These are phyloP conservation scores for Decorospora gaudefroyi DNA, from an alignment of 2,329 filamentous ascomycete species.

Conservation along the genomic window DNA sequence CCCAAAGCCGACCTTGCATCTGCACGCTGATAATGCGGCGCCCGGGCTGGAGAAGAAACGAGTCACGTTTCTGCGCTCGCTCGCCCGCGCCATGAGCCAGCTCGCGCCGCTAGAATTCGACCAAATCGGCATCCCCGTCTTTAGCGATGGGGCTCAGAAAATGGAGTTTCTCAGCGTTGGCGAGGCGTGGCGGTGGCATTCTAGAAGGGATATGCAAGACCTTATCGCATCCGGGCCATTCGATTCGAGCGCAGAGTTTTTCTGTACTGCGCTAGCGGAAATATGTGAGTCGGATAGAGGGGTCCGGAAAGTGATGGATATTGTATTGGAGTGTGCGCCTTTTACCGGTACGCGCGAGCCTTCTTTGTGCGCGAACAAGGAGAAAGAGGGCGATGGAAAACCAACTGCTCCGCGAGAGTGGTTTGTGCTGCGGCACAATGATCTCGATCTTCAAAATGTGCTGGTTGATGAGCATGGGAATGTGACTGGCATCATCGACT, in stretches of 20 bases:
- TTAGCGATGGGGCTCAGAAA: neutral
- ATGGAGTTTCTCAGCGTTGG: neutral
- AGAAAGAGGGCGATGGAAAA: neutral
- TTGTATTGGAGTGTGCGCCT: neutral
- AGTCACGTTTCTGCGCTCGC: constrained; percentile 19
- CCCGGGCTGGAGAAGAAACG: constrained; percentile 5
- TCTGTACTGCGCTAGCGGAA: constrained; percentile 6
- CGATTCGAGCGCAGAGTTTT: constrained; percentile 5
- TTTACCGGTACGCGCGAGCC: neutral
- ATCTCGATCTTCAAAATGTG: constrained; percentile 36
- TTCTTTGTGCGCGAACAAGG: neutral
- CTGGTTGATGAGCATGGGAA: constrained; percentile 21
- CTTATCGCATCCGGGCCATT: neutral
- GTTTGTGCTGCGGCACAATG: constrained; percentile 29
- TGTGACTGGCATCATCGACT: constrained; percentile 32
- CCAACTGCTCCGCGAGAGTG: constrained; percentile 9
- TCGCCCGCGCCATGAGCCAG: constrained; percentile 16
- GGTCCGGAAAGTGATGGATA: neutral
- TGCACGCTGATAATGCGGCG: constrained; percentile 5
- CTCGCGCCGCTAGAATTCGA: constrained; percentile 16
- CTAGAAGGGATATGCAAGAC: neutral
- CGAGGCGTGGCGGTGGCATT: constrained; percentile 3
- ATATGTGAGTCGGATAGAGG: neutral
- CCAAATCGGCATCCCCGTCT: constrained; percentile 15
- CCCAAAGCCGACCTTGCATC: neutral